Base-by-base conservation (phyloP, 495 filamentous ascomycete species). In the Cercophora samala region DNA sequence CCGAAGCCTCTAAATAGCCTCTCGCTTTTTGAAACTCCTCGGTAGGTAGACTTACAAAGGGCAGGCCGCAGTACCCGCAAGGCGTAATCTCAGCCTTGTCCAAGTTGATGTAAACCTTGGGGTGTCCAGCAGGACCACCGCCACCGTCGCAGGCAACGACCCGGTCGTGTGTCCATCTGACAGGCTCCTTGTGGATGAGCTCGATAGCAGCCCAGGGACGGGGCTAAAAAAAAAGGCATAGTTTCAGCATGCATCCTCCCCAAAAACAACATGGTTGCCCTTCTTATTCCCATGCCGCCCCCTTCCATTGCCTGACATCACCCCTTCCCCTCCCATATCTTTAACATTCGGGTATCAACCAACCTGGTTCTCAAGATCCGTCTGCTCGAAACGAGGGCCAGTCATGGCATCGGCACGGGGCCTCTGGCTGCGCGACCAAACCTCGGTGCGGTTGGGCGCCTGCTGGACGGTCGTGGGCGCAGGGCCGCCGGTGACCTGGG, bases 301-400 rank as follows among this genome's bases (percentile, higher is more conserved):
- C 9, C 24, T 37, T 23, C 26, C 17, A 18, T 21, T 26, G 3
- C 24, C 58, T 24, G 21, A 24, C 24, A 32, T 23, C 32, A 32
- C 23, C 51, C 53, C 4, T 23, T 13, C 9, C 5, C 5, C 32
- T 46, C 55, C 26, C n/a, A 9, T 1, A 3, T 18, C 46, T n/a
- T n/a, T 17, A 19, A n/a, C 5, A 2, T 0, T 24, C 6, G 46
- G 23, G 5, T n/a, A 8, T 64, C 69, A 68, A 80, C 90, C 62
- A 79, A 97, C 93, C 89, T 97, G 95, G 72, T 87, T 81, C 73
- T 89, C 87, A 82, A 97, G 91, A 69, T 93, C 90, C 18, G 91
- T 97, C 86, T 97, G 94, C 84, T 99, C 95, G 73, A 99, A 99
- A 68, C 95, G 84, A 68, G 95, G 95, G 42, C 95, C 95, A 18